Base-by-base conservation (phyloP, 2,329 filamentous ascomycete genomes). In the Hypoxylon sp. region DNA sequence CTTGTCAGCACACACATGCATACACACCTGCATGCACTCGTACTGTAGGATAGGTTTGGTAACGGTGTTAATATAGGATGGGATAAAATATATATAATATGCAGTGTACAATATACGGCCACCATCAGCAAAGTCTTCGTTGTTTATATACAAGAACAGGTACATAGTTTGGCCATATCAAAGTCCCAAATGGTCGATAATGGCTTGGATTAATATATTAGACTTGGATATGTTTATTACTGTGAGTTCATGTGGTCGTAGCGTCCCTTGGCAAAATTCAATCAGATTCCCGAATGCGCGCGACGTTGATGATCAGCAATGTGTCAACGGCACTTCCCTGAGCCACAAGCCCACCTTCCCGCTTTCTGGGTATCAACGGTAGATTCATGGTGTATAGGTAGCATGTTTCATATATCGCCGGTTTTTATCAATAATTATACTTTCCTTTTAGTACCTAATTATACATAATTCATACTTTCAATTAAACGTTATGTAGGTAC, bases 261-360 rank as follows among this genome's bases (percentile, higher is more conserved):
- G 60, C 59, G 37, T 37, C 60, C 29, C 66, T 66, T 59, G 67
- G 58, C 65, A 63, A 63, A 22, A 17, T 63, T 64, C 46, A 55
- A 44, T 46, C 52, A 72, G 65, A 69, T 72, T 74, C 68, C 71
- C 70, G 71, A 68, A 58, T 17, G 50, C 59, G 61, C 63, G 59
- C 61, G 65, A 70, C 51, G 59, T 46, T 58, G 71, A 54, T 60
- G 71, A 74, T 74, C 71, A 74, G 66, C 53, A 70, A 71, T 64
- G 60, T 73, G 71, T 66, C 66, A 74, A 73, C 69, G 71, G 72
- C 70, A 74, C 58, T 70, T 73, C 51, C 61, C 63, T 63, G 52
- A 72, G 63, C 66, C 63, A 72, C 67, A 66, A 63, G 54, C 57
- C 64, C 67, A 59, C 66, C 51, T 64, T 69, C 60, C 58, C 67